Evolutionary conservation across 1,284 basidiomycete genomes (phyloP), one percentile per base, ranked within the genome.

Genomic region (Coniferiporia weirii): DNA sequence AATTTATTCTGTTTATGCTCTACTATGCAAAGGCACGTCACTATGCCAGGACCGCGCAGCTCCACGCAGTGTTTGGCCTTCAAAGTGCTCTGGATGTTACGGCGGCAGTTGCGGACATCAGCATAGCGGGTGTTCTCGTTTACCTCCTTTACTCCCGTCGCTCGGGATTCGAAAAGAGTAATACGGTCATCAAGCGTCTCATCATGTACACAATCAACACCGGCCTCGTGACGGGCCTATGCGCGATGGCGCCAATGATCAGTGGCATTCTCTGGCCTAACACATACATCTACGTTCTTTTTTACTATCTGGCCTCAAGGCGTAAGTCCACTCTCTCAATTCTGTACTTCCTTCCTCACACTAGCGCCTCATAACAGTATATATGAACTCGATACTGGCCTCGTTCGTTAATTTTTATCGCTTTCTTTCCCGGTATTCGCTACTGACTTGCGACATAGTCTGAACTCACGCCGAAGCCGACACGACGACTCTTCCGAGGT

Each of bases 161-260:
- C 10, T 43, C 59, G 0, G 38, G 54, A 1, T 60, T 51, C 32
- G 51, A 55, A 27, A 32, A 50, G 32, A 60, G 47, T 2, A 47
- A 60, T 15, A 20, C 36, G 20, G 8, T 60, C 13, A 27, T 60
- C 7, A 55, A 52, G 36, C 19, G 47, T 7, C 38, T 60, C 10
- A 50, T 60, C 9, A 46, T 52, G 22, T 60, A 51, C 48, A 46
- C 36, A 9, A 52, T 60, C n/a, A 47, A 52, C 3, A 60, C 59
- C 1, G 54, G 59, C 20, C 40, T 60, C 27, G 52, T 52, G 2
- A 56, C 59, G 13, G 54, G 59, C n/a, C 6, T 57, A 2, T 56
- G 46, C 19, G 45, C 44, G 17, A 20, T 50, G 13, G 17, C 38
- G 7, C n/a, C 55, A 9, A 27, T 56, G 27, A 50, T 56, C 17